phyloP scores from a whole-genome alignment of 352 stramenopile genomes.

The Plasmopara halstedii region DNA sequence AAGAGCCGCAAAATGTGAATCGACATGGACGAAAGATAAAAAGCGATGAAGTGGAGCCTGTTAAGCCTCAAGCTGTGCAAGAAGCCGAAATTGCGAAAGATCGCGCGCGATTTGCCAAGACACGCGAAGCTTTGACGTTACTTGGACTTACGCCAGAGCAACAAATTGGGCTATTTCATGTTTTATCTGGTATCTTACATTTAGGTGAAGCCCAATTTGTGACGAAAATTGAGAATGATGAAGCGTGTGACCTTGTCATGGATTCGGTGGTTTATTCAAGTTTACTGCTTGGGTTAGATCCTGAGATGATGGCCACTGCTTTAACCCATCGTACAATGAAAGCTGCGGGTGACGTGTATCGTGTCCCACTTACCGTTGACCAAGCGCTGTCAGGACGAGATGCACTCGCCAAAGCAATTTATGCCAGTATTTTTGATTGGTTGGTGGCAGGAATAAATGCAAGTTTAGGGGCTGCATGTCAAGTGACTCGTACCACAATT shows the following conservation, averaged over 20 bases:
- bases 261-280: slow-evolving; percentile 37
- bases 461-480: slow-evolving; percentile 30
- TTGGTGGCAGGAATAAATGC: slow-evolving; percentile 88
- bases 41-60: too few species aligned
- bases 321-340: slow-evolving; percentile 67
- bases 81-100: slow-evolving; percentile 34
- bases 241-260: slow-evolving; percentile 34
- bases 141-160: slow-evolving; percentile 47
- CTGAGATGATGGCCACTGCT: slow-evolving; percentile 42
- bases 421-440: slow-evolving; percentile 95
- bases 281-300: slow-evolving; percentile 40
- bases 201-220: slow-evolving; percentile 64
- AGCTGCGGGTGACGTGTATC: slow-evolving; percentile 57
- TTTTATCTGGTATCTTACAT: slow-evolving; percentile 69
- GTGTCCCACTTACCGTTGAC: slow-evolving; percentile 46
- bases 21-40: slow-evolving; percentile 15
- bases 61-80: too few species aligned
- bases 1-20: slow-evolving; percentile 16
- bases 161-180: slow-evolving; percentile 59
- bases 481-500: slow-evolving; percentile 36
- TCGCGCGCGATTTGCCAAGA: slow-evolving; percentile 51
- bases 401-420: slow-evolving; percentile 92
- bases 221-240: slow-evolving; percentile 40
- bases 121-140: slow-evolving; percentile 43
- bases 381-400: slow-evolving; percentile 83